Base-by-base conservation (phyloP, 2,329 filamentous ascomycete genomes). In the Kalmusia sp. region DNA sequence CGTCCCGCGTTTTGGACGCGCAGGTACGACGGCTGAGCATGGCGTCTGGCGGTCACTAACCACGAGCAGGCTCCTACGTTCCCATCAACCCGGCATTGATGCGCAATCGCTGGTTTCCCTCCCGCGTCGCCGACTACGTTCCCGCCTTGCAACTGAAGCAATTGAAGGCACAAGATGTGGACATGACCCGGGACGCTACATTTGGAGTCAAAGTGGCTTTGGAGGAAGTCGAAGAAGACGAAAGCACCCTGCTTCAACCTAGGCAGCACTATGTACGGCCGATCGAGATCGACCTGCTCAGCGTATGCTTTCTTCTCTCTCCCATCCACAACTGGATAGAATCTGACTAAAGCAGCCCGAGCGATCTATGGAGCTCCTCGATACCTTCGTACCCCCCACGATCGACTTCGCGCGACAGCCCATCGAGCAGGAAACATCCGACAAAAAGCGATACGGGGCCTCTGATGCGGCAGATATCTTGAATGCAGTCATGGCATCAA, bases 71-170 rank as follows among this genome's bases (percentile, higher is more conserved):
- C 55, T 69, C 79, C 15, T 78, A 84, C 54, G 73, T 85, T 17
- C 79, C 82, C 27, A 74, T 85, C 35, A 69, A 79, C n/a, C 69
- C 74, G 14, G 80, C 82, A 19, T 72, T 76, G 31, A 84, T 86
- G 82, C 77, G 83, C 58, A 84, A 84, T 64, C 68, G 71, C 49
- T 84, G 79, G 79, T 84, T 80, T 59, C 82, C 82, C 3, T 68
- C 67, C 37, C 72, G 76, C 52, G 72, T 79, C 56, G 83, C 83
- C 57, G 76, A 81, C 64, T 85, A 86, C 68, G 73, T 84, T 19
- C 77, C 80, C 39, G 59, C 66, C 30, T 64, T 68, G 33, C 77
- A 81, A 55, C 54, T 80, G 39, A 76, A 78, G 63, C 69, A 77
- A 51, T 64, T 84, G 34, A 76, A 76, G 53, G 59, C 73, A 4